A percentile compares a stretch with the other conserved stretches of the same genome.
Conservation (phyloP, 805 yeast species). For the Candida lessepsii region DNA sequence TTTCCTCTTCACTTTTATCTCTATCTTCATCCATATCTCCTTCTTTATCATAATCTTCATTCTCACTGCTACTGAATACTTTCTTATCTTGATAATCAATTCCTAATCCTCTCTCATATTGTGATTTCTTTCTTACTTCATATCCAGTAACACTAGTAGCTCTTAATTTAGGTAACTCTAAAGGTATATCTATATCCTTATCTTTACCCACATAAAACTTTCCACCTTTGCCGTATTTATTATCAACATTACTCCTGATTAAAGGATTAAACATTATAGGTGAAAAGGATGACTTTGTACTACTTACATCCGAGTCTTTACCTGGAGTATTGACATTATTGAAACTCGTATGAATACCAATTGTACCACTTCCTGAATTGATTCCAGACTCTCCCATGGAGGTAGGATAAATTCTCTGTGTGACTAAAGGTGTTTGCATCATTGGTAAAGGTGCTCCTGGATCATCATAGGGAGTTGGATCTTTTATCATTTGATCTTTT, state of each 20-base stretch:
- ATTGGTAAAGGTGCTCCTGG: slow-evolving; percentile 83
- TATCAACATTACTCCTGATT: slow-evolving; percentile 72
- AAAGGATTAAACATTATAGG: slow-evolving; percentile 81
- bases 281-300: slow-evolving; percentile 62
- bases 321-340: background rate
- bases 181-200: slow-evolving; percentile 20
- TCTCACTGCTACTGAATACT: slow-evolving; percentile 13
- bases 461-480: slow-evolving; percentile 54
- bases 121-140: slow-evolving; percentile 14
- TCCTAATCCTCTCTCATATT: slow-evolving; percentile 12
- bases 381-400: background rate
- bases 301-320: slow-evolving; percentile 11
- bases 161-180: slow-evolving; percentile 22
- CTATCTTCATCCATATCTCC: slow-evolving; percentile 7
- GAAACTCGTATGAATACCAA: too few relatives aligned
- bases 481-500: slow-evolving; percentile 53
- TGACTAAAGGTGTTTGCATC: slow-evolving; percentile 48
- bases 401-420: slow-evolving; percentile 9
- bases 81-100: slow-evolving; percentile 13
- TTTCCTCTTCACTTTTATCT: slow-evolving; percentile 22
- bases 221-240: slow-evolving; percentile 87
- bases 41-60: slow-evolving; percentile 12
- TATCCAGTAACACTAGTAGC: slow-evolving; percentile 37
- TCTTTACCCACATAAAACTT: slow-evolving; percentile 66
- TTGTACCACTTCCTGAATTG: background rate